Conservation (phyloP, 2,329 filamentous ascomycete species). For the Ophiostoma populinum region DNA sequence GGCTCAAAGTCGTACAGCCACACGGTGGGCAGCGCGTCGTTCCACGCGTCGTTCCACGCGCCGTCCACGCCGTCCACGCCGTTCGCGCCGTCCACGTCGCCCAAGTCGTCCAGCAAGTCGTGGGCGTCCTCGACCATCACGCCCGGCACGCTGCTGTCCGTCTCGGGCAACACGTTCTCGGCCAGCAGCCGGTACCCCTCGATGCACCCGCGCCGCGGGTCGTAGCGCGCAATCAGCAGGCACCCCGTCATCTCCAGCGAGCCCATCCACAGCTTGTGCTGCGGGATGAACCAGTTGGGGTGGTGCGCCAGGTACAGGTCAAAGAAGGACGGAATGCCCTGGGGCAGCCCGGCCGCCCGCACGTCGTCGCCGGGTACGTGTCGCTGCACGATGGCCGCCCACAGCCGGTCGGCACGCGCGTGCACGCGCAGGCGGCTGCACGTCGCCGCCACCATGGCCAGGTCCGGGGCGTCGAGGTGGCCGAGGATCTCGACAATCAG, state of each 20-base stretch:
- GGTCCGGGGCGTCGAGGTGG: conserved; percentile 46
- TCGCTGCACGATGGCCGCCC: conserved; percentile 51
- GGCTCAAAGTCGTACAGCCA: conserved; percentile 61
- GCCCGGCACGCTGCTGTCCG: too few relatives aligned
- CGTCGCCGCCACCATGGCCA: conserved; percentile 37
- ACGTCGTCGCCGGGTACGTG: conserved; percentile 43
- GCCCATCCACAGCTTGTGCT: conserved; percentile 71
- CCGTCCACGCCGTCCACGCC: not conserved
- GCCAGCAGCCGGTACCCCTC: conserved; percentile 65
- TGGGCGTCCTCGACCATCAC: not conserved
- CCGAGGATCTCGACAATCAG: conserved; percentile 55
- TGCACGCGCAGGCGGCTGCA: conserved; percentile 44
- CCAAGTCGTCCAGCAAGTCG: not conserved
- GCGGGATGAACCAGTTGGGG: conserved; percentile 69
- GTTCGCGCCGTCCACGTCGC: conserved; percentile 20
- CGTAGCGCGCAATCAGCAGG: conserved; percentile 60
- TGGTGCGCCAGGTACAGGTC: conserved; percentile 60
- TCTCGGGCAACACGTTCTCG: conserved; percentile 35
- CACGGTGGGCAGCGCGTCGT: conserved; percentile 51
- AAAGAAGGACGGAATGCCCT: conserved; percentile 44
- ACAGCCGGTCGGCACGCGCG: conserved; percentile 49
- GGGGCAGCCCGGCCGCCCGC: conserved; percentile 31
- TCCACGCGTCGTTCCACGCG: conserved; percentile 22
- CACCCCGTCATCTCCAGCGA: conserved; percentile 59
- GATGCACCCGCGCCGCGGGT: conserved; percentile 55